Evolutionary conservation across 331 rosid species (phyloP).

Genomic region (Rosa hybrid): DNA sequence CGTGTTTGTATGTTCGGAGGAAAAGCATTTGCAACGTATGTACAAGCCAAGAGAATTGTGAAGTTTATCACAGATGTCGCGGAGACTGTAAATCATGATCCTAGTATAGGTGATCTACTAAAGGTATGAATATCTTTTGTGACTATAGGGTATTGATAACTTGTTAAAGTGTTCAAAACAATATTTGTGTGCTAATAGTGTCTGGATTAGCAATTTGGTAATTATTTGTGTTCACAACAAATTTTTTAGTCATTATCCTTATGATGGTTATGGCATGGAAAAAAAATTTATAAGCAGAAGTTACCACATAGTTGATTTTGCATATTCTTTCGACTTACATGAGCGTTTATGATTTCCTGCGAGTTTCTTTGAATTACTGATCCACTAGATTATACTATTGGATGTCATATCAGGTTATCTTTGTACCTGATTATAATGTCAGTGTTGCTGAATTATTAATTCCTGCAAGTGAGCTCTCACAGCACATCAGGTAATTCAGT

Average conservation of each 20-base stretch:
- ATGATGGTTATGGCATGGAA: neutral
- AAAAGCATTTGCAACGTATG: slow-evolving; percentile 90
- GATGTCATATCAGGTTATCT: slow-evolving; percentile 63
- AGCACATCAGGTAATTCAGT: slow-evolving; percentile 77
- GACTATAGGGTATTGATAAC: neutral
- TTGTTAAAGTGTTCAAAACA: neutral
- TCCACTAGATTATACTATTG: slow-evolving; percentile 6
- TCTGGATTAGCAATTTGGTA: neutral
- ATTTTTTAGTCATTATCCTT: neutral
- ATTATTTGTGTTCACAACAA: neutral
- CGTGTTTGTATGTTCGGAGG: slow-evolving; percentile 98
- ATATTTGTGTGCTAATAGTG: neutral
- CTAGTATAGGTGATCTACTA: slow-evolving; percentile 90
- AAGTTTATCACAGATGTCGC: slow-evolving; percentile 96
- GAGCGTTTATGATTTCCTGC: neutral
- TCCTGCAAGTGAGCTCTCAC: slow-evolving; percentile 98
- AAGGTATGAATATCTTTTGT: slow-evolving; percentile 55
- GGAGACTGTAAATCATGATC: slow-evolving; percentile 80
- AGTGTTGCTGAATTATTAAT: slow-evolving; percentile 91
- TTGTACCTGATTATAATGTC: slow-evolving; percentile 96
- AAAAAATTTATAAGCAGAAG: neutral
- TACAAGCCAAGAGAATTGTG: slow-evolving; percentile 98
- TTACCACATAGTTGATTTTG: neutral
- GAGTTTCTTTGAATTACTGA: neutral
- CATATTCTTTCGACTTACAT: neutral